phyloP scores from a whole-genome alignment of 2,329 filamentous ascomycete genomes.

The Fusarium lateritium region DNA sequence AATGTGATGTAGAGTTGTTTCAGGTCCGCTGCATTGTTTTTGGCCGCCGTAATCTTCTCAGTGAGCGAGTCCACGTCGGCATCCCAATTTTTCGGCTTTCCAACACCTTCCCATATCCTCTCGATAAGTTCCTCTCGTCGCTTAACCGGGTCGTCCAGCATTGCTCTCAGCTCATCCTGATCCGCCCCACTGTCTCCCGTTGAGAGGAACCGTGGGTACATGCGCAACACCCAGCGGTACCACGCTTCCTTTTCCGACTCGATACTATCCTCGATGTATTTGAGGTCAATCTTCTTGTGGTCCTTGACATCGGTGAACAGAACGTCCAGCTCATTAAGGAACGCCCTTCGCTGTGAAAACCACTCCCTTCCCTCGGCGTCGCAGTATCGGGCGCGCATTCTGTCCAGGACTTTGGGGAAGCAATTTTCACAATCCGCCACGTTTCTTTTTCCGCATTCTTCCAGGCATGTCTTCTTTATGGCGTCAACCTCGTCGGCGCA shows the following conservation, averaged over 20 bases:
- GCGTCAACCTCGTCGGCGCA: slow-evolving; percentile 60
- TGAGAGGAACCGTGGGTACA: slow-evolving; percentile 57
- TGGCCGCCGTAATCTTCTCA: slow-evolving; percentile 52
- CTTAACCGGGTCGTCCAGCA: slow-evolving; percentile 57
- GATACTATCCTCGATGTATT: slow-evolving; percentile 65
- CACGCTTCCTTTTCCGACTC: slow-evolving; percentile 67
- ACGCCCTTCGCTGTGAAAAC: slow-evolving; percentile 65
- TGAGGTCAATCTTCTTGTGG: slow-evolving; percentile 59
- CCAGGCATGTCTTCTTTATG: slow-evolving; percentile 60
- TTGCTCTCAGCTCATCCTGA: slow-evolving; percentile 53
- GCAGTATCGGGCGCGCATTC: slow-evolving; percentile 57
- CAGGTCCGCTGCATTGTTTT: slow-evolving; percentile 52
- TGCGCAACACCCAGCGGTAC: slow-evolving; percentile 64
- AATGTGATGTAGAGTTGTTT: slow-evolving; percentile 58
- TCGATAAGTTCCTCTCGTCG: slow-evolving; percentile 56
- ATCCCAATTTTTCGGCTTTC: slow-evolving; percentile 53
- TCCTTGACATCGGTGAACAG: slow-evolving; percentile 65
- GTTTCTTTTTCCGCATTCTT: slow-evolving; percentile 60
- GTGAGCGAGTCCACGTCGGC: slow-evolving; percentile 54
- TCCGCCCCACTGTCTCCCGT: slow-evolving; percentile 50
- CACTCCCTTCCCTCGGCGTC: slow-evolving; percentile 61
- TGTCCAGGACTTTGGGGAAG: slow-evolving; percentile 63
- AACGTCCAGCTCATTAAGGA: slow-evolving; percentile 65
- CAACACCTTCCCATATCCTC: slow-evolving; percentile 56
- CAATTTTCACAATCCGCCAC: slow-evolving; percentile 64